Conservation (phyloP, 768 basidiomycete genomes). For the Collybiopsis confluens region DNA sequence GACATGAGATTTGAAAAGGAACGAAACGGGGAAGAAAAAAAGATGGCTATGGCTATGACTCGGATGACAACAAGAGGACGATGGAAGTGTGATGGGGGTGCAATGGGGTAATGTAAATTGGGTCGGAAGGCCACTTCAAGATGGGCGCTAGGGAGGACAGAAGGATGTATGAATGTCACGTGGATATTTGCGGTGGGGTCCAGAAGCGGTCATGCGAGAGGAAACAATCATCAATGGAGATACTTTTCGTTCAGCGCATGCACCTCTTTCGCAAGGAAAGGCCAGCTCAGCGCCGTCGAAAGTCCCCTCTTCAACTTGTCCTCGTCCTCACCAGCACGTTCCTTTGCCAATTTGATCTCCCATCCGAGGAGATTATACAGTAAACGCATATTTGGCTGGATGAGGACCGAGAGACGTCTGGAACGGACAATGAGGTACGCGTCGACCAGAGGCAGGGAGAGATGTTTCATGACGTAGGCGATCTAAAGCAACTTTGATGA, state of each 20-base stretch:
- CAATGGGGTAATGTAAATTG: no score
- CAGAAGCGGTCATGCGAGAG: no score
- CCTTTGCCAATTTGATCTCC: constrained; percentile 89
- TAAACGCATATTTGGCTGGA: constrained; percentile 95
- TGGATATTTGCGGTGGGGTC: no score
- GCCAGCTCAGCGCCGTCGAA: constrained; percentile 73
- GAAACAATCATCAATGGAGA: constrained; percentile 19
- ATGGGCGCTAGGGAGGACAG: no score
- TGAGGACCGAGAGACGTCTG: constrained; percentile 82
- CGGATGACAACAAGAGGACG: no score
- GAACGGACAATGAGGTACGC: constrained; percentile 93
- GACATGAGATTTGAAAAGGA: no score
- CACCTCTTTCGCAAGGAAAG: constrained; percentile 80
- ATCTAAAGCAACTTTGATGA: constrained; percentile 43
- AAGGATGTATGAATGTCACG: no score
- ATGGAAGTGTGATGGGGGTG: no score
- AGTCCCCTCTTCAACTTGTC: constrained; percentile 52
- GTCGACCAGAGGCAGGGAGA: constrained; percentile 79
- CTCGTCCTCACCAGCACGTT: constrained; percentile 54
- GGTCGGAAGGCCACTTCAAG: no score
- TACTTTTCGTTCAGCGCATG: constrained; percentile 87
- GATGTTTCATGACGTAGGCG: constrained; percentile 96
- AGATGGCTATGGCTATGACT: no score
- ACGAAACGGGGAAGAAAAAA: no score
- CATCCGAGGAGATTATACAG: constrained; percentile 93